Percentiles rank a stretch among this genome's conserved stretches.
Evolutionary conservation across 1,284 basidiomycete genomes (phyloP).

Genomic region (Sparassis latifolia): DNA sequence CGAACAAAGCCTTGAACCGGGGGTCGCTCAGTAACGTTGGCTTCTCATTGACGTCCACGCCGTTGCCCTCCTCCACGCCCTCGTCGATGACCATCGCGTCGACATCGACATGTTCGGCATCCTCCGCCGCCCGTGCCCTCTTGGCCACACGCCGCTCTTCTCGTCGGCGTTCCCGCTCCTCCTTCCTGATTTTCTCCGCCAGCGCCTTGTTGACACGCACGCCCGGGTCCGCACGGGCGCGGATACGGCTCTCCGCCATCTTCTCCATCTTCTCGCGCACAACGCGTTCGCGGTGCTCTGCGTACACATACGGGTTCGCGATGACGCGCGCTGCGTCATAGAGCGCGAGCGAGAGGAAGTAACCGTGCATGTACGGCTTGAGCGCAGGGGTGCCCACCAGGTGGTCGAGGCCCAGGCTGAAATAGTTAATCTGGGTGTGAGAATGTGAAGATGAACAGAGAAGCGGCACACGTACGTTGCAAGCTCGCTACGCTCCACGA

Average conservation of each 20-base stretch:
- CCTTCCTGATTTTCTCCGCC: constrained; percentile 78
- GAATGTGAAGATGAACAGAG: not conserved
- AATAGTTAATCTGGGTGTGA: not conserved
- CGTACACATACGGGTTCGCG: constrained; percentile 93
- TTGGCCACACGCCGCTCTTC: constrained; percentile 55
- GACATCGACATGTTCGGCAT: constrained; percentile 36
- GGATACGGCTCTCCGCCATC: constrained; percentile 88
- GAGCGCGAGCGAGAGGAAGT: constrained; percentile 92
- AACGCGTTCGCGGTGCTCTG: constrained; percentile 86
- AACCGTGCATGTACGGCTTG: constrained; percentile 99
- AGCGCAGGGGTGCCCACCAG: constrained; percentile 91
- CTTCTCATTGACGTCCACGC: constrained; percentile 18
- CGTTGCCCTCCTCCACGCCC: constrained; percentile 29
- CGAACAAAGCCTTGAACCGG: constrained; percentile 89
- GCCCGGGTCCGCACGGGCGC: constrained; percentile 59
- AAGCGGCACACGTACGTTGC: constrained; percentile 52
- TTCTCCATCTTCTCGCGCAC: constrained; percentile 90
- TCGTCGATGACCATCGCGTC: constrained; percentile 33
- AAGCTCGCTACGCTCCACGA: constrained; percentile 86
- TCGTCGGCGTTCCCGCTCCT: constrained; percentile 61
- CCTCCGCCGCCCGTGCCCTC: constrained; percentile 33
- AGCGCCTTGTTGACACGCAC: constrained; percentile 92
- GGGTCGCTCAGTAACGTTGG: constrained; percentile 75
- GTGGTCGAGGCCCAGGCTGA: constrained; percentile 85
- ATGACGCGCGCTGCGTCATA: constrained; percentile 96